Base-by-base conservation (phyloP, 2,329 filamentous ascomycete species). In the Pyrenophora tritici-repentis region DNA sequence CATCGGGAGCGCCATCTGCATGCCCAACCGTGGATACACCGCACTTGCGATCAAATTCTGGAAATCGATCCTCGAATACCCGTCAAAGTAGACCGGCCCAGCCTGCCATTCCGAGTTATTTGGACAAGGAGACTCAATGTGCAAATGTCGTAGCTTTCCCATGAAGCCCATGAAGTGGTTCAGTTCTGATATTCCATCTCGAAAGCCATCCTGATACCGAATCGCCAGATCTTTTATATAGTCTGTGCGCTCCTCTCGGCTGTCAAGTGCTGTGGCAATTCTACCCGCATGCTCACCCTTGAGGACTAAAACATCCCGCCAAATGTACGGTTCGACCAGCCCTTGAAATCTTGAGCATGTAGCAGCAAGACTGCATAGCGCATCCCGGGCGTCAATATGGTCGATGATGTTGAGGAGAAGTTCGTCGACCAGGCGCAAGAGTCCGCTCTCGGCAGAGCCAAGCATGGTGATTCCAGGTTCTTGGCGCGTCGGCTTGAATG, bases 361-460 rank as follows among this genome's bases (percentile, higher is more conserved):
- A 10, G 60, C 55, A 10, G 68, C 62, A n/a, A 74, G 62, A 14
- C 47, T 66, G 41, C 64, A 65, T 3, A 72, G 58, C 0, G 62
- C 50, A 24, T 55, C 37, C 6, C 48, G 52, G 7, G 43, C 55
- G 7, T 68, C 59, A 29, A 73, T 58, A 4, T 70, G 62, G 18
- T 73, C 68, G 42, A 74, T 64, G 29, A 73, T 64, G 20, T 57
- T 61, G 4, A 73, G 66, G 9, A 73, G 61, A 3, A 73, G 56
- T 50, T 74, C 71, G 42, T 73, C 70, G 16, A 65, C 68, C 5
- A 74, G 58, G 1, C 60, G 63, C 12, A 70, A 50, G 1, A 71
- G 55, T 17, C 62, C 58, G 26, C 41, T 41, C 41, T 61, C 44
- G 10, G 59, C 44, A 37, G 48, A 48, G 18, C 62, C 53, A 10